These are phyloP conservation scores for Hypoxylon sp. DNA, from an alignment of 2,329 filamentous ascomycete species.

Conservation along the genomic window DNA sequence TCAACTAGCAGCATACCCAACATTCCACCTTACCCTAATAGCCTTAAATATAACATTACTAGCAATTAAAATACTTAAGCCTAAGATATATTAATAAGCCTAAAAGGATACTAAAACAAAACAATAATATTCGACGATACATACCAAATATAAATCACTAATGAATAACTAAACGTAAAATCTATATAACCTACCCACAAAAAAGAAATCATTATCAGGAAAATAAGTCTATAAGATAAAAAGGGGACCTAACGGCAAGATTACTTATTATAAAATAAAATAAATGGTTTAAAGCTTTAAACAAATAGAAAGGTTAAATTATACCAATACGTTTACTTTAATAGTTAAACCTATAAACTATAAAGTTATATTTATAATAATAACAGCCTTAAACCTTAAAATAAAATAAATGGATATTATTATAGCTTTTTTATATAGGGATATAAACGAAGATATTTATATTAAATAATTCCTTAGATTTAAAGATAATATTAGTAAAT, in stretches of 20 bases:
- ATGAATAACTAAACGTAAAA: no score
- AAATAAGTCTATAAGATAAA: slow-evolving; percentile 26
- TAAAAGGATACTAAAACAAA: no score
- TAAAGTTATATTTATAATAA: slow-evolving; percentile 26
- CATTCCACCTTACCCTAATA: no score
- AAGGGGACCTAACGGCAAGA: slow-evolving; percentile 9
- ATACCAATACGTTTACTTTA: slow-evolving; percentile 26
- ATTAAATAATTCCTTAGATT: slow-evolving; percentile 21
- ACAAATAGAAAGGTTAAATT: slow-evolving; percentile 21
- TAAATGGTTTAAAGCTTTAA: slow-evolving; percentile 20
- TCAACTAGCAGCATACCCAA: no score
- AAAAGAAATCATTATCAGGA: no score
- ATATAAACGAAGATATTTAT: slow-evolving; percentile 29
- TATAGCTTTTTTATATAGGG: slow-evolving; percentile 19
- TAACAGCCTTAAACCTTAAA: slow-evolving; percentile 20
- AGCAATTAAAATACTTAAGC: no score
- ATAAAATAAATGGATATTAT: slow-evolving; percentile 30
- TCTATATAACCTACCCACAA: no score
- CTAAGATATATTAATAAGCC: no score
- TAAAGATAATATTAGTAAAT: slow-evolving; percentile 15
- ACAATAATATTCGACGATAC: no score
- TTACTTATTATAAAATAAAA: slow-evolving; percentile 17
- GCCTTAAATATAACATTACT: no score
- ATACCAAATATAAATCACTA: no score
- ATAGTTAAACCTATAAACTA: slow-evolving; percentile 32